Evolutionary conservation across 1,284 basidiomycete species (phyloP).

Genomic region (Heterobasidion irregulare): DNA sequence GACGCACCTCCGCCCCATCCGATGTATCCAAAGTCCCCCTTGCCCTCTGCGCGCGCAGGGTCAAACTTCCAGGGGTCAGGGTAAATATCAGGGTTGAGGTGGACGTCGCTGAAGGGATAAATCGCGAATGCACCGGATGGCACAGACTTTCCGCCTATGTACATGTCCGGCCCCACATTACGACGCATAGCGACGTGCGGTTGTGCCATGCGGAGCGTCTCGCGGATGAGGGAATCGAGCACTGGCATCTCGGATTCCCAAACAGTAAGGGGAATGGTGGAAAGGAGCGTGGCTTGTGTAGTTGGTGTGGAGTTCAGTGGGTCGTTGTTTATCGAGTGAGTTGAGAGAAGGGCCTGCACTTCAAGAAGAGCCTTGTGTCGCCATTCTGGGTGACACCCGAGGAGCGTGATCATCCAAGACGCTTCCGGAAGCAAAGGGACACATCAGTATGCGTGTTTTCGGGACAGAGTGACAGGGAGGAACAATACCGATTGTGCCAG

Average conservation of each 20-base stretch:
- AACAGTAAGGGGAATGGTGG: conserved; percentile 52
- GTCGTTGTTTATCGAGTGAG: conserved; percentile 36
- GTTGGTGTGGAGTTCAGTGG: conserved; percentile 17
- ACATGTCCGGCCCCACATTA: conserved; percentile 59
- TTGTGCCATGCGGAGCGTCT: conserved; percentile 68
- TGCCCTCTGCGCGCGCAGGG: conserved; percentile 43
- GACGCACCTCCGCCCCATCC: conserved; percentile 70
- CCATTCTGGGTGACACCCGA: conserved; percentile 59
- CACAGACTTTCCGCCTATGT: conserved; percentile 55
- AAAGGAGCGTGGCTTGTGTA: conserved; percentile 34
- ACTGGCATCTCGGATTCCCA: conserved; percentile 64
- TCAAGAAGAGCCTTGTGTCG: conserved; percentile 44
- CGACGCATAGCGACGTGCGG: conserved; percentile 72
- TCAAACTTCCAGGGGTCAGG: conserved; percentile 69
- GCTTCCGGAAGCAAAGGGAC: conserved; percentile 23
- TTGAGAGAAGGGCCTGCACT: conserved; percentile 45
- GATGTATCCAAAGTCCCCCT: conserved; percentile 51
- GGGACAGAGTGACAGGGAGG: no score
- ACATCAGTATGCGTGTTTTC: no score
- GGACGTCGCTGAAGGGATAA: conserved; percentile 71
- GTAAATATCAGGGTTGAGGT: conserved; percentile 61
- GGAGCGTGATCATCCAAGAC: conserved; percentile 63
- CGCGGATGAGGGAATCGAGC: conserved; percentile 60
- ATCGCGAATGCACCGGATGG: conserved; percentile 65
- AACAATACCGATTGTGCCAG: conserved; percentile 53